A percentile compares a stretch with the other conserved stretches of the same genome.
phyloP scores from a whole-genome alignment of 106 monocot species.

The Acorus calamus region DNA sequence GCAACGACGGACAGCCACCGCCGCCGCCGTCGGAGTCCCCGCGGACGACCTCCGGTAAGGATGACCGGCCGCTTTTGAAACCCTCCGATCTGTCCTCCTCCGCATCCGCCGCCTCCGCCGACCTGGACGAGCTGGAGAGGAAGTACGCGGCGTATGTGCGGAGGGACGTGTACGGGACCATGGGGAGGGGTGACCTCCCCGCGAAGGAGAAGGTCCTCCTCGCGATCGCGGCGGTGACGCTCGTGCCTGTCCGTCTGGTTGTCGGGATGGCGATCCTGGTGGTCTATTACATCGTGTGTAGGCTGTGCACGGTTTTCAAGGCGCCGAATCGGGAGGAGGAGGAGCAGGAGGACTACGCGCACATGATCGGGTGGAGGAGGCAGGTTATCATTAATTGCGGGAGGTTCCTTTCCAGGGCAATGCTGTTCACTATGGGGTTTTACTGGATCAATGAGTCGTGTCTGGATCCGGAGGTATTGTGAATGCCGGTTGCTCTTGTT shows the following conservation, averaged over 20 bases:
- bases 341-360: slow-evolving; percentile 48
- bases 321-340: slow-evolving; percentile 39
- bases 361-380: slow-evolving; percentile 71
- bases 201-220: slow-evolving; percentile 46
- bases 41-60: slow-evolving; percentile 2
- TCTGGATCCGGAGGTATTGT: too few species aligned
- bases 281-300: slow-evolving; percentile 66
- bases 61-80: slow-evolving; percentile 23
- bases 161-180: slow-evolving; percentile 48
- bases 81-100: not conserved
- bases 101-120: slow-evolving; percentile 8
- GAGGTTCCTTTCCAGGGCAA: slow-evolving; percentile 38
- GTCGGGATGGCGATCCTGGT: slow-evolving; percentile 42
- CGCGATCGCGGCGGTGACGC: slow-evolving; percentile 41
- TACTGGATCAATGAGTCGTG: slow-evolving; percentile 59
- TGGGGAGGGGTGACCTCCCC: slow-evolving; percentile 56
- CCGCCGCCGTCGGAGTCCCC: not conserved
- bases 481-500: too few species aligned
- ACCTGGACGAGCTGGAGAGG: slow-evolving; percentile 42
- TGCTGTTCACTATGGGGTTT: slow-evolving; percentile 72
- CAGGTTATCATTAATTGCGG: slow-evolving; percentile 48
- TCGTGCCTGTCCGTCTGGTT: slow-evolving; percentile 66
- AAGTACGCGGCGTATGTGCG: slow-evolving; percentile 66
- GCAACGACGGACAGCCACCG: not conserved
- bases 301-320: slow-evolving; percentile 67